Percentiles rank a stretch among this genome's conserved stretches.
Evolutionary conservation across 1,284 basidiomycete genomes (phyloP).

Genomic region (Cystobasidiaceae sp.): DNA sequence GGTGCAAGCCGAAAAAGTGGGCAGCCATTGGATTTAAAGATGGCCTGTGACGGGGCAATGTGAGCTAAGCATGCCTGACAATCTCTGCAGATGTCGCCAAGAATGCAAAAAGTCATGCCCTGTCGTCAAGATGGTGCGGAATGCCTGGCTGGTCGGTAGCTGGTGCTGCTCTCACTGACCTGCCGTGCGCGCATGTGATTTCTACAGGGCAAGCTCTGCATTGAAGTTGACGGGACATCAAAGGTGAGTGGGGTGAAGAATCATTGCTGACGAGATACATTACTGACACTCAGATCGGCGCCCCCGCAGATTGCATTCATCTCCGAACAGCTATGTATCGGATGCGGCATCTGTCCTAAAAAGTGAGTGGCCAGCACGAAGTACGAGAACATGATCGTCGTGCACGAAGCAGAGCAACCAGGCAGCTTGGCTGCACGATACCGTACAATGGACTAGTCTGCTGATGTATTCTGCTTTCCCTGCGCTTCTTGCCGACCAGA

Average conservation of each 20-base stretch:
- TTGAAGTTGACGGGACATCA: conserved; percentile 80
- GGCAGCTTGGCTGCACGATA: too few relatives aligned
- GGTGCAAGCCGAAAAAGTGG: conserved; percentile 76
- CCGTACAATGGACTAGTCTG: too few relatives aligned
- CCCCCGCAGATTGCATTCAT: conserved; percentile 73
- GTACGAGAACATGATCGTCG: too few relatives aligned
- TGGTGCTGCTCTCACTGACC: neutral
- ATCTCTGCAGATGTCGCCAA: conserved; percentile 60
- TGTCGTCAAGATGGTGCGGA: conserved; percentile 86
- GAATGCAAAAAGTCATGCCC: conserved; percentile 97
- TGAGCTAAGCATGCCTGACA: conserved; percentile 46
- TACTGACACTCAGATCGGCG: neutral
- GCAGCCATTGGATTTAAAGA: neutral
- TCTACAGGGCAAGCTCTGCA: conserved; percentile 80
- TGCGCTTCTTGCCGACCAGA: conserved; percentile 50
- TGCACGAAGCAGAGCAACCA: too few relatives aligned
- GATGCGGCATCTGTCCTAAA: conserved; percentile 95
- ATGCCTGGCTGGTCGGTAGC: neutral
- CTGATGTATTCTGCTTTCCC: neutral
- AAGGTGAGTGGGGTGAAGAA: conserved; percentile 50
- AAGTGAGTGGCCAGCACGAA: too few relatives aligned
- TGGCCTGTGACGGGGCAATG: conserved; percentile 38
- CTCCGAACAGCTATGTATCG: conserved; percentile 71
- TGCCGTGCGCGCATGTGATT: too few relatives aligned
- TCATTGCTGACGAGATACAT: neutral